These are phyloP conservation scores for Ascochyta pisi DNA, from an alignment of 2,329 filamentous ascomycete genomes.

Conservation along the genomic window DNA sequence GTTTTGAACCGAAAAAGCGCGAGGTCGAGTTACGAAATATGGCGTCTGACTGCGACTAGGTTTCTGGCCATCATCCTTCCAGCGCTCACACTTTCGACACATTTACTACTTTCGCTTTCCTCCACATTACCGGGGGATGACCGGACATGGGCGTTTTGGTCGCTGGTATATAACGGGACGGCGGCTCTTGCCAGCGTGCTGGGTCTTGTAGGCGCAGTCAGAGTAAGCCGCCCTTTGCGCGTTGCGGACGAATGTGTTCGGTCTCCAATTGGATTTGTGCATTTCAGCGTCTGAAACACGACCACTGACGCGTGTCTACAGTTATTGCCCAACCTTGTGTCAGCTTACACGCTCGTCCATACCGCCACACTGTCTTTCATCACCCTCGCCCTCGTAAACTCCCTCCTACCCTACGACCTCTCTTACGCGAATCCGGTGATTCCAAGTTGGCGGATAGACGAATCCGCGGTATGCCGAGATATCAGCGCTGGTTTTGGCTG, in stretches of 20 bases:
- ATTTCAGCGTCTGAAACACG: neutral
- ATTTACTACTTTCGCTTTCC: slow-evolving; percentile 34
- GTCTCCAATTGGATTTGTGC: neutral
- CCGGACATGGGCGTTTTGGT: slow-evolving; percentile 42
- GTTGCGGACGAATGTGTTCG: neutral
- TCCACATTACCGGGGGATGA: slow-evolving; percentile 29
- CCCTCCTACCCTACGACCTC: slow-evolving; percentile 32
- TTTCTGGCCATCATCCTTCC: slow-evolving; percentile 40
- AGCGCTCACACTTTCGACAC: slow-evolving; percentile 34
- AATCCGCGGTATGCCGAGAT: slow-evolving; percentile 33
- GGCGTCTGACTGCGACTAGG: slow-evolving; percentile 20
- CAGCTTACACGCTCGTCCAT: slow-evolving; percentile 37
- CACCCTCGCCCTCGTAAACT: slow-evolving; percentile 35
- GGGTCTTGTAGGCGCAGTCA: slow-evolving; percentile 53
- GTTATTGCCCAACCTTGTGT: slow-evolving; percentile 34
- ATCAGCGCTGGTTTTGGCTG: slow-evolving; percentile 37
- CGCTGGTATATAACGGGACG: slow-evolving; percentile 50
- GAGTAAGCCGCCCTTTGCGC: slow-evolving; percentile 42
- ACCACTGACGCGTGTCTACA: slow-evolving; percentile 25
- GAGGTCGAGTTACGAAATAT: neutral
- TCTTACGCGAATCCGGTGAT: slow-evolving; percentile 30
- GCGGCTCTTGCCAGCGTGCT: slow-evolving; percentile 50
- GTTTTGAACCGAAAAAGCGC: neutral
- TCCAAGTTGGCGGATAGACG: slow-evolving; percentile 31
- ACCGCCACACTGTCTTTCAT: slow-evolving; percentile 35